Evolutionary conservation across 1,139 yeast genomes (phyloP), one percentile per base, ranked within the genome.

Genomic region (Hyphopichia fennica): DNA sequence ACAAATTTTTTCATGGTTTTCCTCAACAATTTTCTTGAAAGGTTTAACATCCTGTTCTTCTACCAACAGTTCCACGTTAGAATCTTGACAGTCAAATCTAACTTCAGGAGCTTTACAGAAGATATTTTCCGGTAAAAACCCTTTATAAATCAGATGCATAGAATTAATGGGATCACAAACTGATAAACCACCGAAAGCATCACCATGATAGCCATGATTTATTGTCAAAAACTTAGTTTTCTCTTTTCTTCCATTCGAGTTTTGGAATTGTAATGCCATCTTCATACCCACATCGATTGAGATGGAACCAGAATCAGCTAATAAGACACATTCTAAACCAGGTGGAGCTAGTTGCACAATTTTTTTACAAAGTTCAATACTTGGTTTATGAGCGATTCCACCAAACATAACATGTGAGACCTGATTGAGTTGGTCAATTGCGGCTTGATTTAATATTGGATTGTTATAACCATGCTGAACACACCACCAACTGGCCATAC

Each of bases 401-500:
- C 66, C 67, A 47, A 62, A 62, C 65, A 62, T 60, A 5, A 62
- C 54, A 39, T 62, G 66, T 6, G 66, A 58, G 49, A 61, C 47
- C 17, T 49, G 48, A 2, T 41, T 27, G 8, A 59, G 35, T 39
- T 62, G 67, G 5, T 41, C 43, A 6, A 31, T 43, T 13, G 58
- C 49, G 3, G 64, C 66, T 25, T 53, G 46, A 41, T 62, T 62
- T 27, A 62, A 43, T 20, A 51, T 57, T 3, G 52, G 45, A 45
- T 62, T 54, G 36, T 59, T 60, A 41, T 62, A 62, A 1, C 66
- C 67, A 49, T 60, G 65, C 32, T 61, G 53, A 29, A 61, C 60
- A 36, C 64, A 60, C 66, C 65, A 62, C 66, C 67, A 62, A 4
- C 65, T 61, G 10, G 65, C 58, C 66, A 62, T 62, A 13, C 62